Base-by-base conservation (phyloP, 2,329 filamentous ascomycete species). In the Leptodontidium sp. region DNA sequence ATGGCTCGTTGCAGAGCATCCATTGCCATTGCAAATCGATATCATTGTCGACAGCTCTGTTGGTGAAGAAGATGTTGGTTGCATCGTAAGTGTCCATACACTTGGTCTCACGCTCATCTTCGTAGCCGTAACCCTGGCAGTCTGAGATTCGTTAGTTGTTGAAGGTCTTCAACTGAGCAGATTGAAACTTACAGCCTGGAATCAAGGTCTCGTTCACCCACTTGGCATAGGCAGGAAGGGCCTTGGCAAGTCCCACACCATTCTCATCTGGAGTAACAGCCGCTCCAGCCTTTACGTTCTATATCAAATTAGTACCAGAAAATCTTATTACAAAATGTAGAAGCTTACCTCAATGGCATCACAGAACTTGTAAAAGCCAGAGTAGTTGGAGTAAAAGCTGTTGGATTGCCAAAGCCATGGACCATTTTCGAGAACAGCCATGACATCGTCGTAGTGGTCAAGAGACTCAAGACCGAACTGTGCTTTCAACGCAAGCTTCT, bases 1-100 rank as follows among this genome's bases (percentile, higher is more conserved):
- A 84, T n/a, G 88, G 87, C 76, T 90, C 86, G 75, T 90, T 90
- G 81, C 88, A 90, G 1, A 84, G 81, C 68, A 69, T 83, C 87
- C 88, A 90, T 8, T 81, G 76, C 87, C 87, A 90, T 70, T 88
- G 85, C 0, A 86, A 79, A 71, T 86, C 81, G 35, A 80, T 73
- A 0, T 74, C 65, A 75, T 89, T 89, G 61, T 71, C 71, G 5
- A 85, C 78, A 1, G 78, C 79, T 21, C 75, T 78, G 75, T 90
- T 85, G 4, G 83, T 85, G 77, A 81, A 90, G 2, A 85, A 71
- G 0, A 83, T 80, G 69, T 80, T 86, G 24, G 79, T 80, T 7
- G 79, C 70, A 72, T 89, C 84, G 76, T 87, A 83, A 1, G 82
- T 85, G 75, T 88, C 80, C 68, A 84, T 84, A 75, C 87, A 90